Percentiles rank a stretch among this genome's conserved stretches.
Evolutionary conservation across 805 yeast species (phyloP).

Genomic region (Yamadazyma phyllophila): DNA sequence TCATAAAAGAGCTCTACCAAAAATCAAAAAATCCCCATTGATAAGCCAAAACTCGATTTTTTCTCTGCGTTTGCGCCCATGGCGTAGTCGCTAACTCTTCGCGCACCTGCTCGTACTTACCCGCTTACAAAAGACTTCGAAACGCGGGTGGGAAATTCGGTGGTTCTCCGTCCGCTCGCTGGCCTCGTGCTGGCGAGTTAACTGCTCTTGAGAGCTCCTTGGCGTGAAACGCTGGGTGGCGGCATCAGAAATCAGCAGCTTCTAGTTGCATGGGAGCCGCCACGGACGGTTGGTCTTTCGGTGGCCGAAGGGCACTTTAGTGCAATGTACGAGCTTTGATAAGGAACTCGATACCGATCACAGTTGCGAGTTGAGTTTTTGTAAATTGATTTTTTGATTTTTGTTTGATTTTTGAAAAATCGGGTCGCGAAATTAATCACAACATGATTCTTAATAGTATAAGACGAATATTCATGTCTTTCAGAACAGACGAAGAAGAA

Average conservation of each 20-base stretch:
- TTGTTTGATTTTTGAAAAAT: neutral
- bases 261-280: slow-evolving; percentile 49
- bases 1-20: too few relatives aligned
- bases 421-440: neutral
- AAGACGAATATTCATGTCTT: slow-evolving; percentile 74
- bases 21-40: too few relatives aligned
- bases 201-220: slow-evolving; percentile 54
- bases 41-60: too few relatives aligned
- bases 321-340: slow-evolving; percentile 54
- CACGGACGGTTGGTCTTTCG: slow-evolving; percentile 54
- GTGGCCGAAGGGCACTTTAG: slow-evolving; percentile 46
- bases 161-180: slow-evolving; percentile 47
- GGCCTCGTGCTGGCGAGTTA: slow-evolving; percentile 5
- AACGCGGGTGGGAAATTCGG: slow-evolving; percentile 64
- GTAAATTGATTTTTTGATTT: neutral
- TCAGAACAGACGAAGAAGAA: slow-evolving; percentile 85
- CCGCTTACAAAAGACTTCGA: slow-evolving; percentile 33
- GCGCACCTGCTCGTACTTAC: slow-evolving; percentile 48
- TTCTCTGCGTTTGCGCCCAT: slow-evolving; percentile 1
- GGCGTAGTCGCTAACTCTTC: slow-evolving; percentile 27
- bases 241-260: slow-evolving; percentile 51
- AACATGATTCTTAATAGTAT: slow-evolving; percentile 68
- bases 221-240: slow-evolving; percentile 58
- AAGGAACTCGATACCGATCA: slow-evolving; percentile 64
- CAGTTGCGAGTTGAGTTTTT: slow-evolving; percentile 44